A percentile compares a stretch with the other conserved stretches of the same genome.
These are phyloP conservation scores for Kodamaea kaohsiungensis DNA, from an alignment of 805 yeast genomes.

Conservation along the genomic window DNA sequence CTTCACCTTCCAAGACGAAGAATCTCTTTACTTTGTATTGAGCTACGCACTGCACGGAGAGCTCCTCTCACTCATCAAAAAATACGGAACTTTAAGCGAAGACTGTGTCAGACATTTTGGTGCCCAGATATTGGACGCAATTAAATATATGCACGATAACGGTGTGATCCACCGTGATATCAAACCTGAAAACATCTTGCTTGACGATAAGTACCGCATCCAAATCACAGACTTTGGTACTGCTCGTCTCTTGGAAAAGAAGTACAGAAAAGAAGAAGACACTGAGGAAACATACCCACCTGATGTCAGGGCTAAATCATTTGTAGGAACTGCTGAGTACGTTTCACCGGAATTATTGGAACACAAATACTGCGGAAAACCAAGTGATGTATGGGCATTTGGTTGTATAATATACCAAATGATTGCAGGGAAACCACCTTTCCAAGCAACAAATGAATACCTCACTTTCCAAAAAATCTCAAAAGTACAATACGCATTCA, in stretches of 20 bases:
- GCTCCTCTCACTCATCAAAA: slow-evolving; percentile 63
- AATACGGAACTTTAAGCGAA: slow-evolving; percentile 69
- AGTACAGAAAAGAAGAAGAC: slow-evolving; percentile 24
- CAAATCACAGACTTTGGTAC: slow-evolving; percentile 86
- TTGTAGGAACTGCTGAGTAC: slow-evolving; percentile 85
- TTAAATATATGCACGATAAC: slow-evolving; percentile 67
- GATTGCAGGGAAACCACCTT: slow-evolving; percentile 74
- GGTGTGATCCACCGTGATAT: slow-evolving; percentile 83
- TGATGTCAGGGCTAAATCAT: slow-evolving; percentile 72
- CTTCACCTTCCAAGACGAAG: slow-evolving; percentile 79
- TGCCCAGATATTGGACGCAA: slow-evolving; percentile 74
- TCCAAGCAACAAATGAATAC: slow-evolving; percentile 81
- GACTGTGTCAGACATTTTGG: slow-evolving; percentile 66
- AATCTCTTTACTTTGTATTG: slow-evolving; percentile 69
- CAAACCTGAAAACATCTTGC: slow-evolving; percentile 77
- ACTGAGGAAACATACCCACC: slow-evolving; percentile 57
- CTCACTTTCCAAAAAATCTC: slow-evolving; percentile 79
- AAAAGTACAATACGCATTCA: slow-evolving; percentile 77
- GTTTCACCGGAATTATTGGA: slow-evolving; percentile 80
- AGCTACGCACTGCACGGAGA: slow-evolving; percentile 85
- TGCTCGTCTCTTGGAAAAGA: slow-evolving; percentile 66
- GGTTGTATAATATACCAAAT: slow-evolving; percentile 62
- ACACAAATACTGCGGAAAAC: slow-evolving; percentile 64
- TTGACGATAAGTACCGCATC: slow-evolving; percentile 60
- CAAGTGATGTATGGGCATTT: slow-evolving; percentile 63